Evolutionary conservation across 768 basidiomycete species (phyloP).

Genomic region (Amanita fuliginea): DNA sequence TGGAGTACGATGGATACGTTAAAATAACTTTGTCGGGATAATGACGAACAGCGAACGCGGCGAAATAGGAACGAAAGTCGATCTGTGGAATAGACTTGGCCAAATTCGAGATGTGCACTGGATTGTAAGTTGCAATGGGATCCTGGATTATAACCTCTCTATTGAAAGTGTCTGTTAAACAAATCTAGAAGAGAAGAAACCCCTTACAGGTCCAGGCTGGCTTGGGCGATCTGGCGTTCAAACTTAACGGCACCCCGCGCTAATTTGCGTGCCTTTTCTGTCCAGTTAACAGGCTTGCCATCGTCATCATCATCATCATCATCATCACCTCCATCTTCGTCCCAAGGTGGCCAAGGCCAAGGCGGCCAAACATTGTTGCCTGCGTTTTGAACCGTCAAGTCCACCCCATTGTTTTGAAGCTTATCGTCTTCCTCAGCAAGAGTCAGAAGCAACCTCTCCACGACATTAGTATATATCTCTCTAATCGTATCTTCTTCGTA

Average conservation of each 20-base stretch:
- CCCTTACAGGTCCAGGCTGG: constrained; percentile 69
- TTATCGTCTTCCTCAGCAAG: constrained; percentile 42
- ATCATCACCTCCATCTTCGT: constrained; percentile 41
- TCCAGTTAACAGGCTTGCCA: constrained; percentile 35
- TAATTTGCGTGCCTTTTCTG: constrained; percentile 45
- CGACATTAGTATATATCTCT: constrained; percentile 58
- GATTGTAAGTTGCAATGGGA: constrained; percentile 86
- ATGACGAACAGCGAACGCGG: constrained; percentile 68
- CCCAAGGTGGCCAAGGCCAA: constrained; percentile 86
- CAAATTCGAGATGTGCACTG: constrained; percentile 58
- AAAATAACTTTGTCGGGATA: constrained; percentile 73
- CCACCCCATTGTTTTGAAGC: constrained; percentile 8
- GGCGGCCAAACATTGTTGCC: constrained; percentile 56
- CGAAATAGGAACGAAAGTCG: constrained; percentile 76
- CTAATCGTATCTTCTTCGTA: constrained; percentile 67
- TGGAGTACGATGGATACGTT: constrained; percentile 70
- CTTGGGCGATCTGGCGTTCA: constrained; percentile 67
- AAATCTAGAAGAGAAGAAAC: neutral
- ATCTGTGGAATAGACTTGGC: constrained; percentile 63
- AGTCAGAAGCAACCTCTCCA: constrained; percentile 54
- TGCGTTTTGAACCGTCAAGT: constrained; percentile 21
- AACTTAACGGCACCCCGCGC: constrained; percentile 67
- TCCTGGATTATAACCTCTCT: constrained; percentile 67
- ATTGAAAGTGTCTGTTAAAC: neutral
- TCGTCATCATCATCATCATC: constrained; percentile 37